Base-by-base conservation (phyloP, 176 grass and related monocot genomes). In the Oryza longistaminata region DNA sequence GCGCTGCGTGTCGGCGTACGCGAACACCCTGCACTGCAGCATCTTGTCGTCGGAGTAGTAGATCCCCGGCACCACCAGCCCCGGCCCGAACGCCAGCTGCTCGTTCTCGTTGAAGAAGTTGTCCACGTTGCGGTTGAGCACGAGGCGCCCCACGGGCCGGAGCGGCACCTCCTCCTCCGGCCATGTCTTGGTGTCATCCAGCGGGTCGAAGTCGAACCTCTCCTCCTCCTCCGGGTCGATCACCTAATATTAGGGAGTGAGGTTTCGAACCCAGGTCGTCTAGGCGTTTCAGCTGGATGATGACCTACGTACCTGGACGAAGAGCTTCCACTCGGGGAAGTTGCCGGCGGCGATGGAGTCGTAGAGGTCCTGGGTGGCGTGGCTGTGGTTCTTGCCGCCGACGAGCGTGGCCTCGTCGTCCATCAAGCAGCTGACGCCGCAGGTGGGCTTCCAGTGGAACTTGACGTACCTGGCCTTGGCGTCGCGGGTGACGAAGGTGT, bases 31-130 rank as follows among this genome's bases (percentile, higher is more conserved):
- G 83, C 95, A 97, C 84, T 97, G 95, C 15, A 97, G 95, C 95
- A 97, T 97, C 84, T 97, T 97, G 82, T 97, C 95, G 83, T 97
- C 95, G 12, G 95, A 97, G 90, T 97, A 97, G 92, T 97, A 91
- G 78, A 97, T 97, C 8, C 95, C 95, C 0, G 95, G 95, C 5
- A 97, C 95, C 6, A 97, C 88, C 7, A 94, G 86, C 2, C 95
- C 95, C 0, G 95, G 95, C 0, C 95, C 92, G 74, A 97, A 97
- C 0, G 95, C 95, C 0, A 97, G 91, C 89, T 97, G 95, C 88
- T 97, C 95, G 74, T 97, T 97, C 87, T 97, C 95, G 21, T 85
- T 79, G 88, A 97, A 97, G 90, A 97, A 97, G 90, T 97, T 97
- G 81, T 97, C 95, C 1, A 97, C 82, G 90, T 97, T 97, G 1